These are phyloP conservation scores for Fraxinus latifolia DNA, from an alignment of 305 asterid genomes.

Conservation along the genomic window DNA sequence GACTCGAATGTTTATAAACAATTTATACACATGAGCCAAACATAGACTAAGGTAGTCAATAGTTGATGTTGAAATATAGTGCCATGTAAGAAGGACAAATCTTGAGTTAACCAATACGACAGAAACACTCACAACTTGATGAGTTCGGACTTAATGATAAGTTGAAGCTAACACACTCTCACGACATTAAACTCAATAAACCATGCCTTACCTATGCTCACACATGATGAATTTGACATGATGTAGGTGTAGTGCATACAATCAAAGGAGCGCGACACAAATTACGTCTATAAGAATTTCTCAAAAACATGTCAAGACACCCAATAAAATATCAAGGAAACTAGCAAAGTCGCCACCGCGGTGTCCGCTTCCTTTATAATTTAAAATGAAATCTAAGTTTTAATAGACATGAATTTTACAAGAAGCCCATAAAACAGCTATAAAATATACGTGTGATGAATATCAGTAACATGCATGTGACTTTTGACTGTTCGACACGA, in stretches of 20 bases:
- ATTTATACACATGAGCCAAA: background rate
- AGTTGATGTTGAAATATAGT: background rate
- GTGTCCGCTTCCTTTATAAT: background rate
- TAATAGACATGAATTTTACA: background rate
- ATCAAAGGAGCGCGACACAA: background rate
- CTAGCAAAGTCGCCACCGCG: background rate
- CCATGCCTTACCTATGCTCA: background rate
- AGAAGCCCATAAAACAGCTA: background rate
- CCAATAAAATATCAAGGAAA: background rate
- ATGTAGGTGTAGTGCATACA: background rate
- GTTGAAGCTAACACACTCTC: background rate
- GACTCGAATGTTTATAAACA: background rate
- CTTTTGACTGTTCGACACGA: background rate
- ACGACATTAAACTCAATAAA: background rate
- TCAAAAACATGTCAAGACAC: background rate
- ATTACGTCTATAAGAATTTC: background rate
- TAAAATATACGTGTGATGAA: background rate
- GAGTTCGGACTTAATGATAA: background rate
- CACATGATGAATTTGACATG: background rate
- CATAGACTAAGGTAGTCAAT: background rate
- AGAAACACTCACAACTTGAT: background rate
- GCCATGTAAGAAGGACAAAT: background rate
- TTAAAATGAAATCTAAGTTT: background rate
- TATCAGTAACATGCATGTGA: background rate
- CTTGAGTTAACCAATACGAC: background rate